Evolutionary conservation across 1,139 yeast genomes (phyloP).

Genomic region (Saccharomyces hybrid): DNA sequence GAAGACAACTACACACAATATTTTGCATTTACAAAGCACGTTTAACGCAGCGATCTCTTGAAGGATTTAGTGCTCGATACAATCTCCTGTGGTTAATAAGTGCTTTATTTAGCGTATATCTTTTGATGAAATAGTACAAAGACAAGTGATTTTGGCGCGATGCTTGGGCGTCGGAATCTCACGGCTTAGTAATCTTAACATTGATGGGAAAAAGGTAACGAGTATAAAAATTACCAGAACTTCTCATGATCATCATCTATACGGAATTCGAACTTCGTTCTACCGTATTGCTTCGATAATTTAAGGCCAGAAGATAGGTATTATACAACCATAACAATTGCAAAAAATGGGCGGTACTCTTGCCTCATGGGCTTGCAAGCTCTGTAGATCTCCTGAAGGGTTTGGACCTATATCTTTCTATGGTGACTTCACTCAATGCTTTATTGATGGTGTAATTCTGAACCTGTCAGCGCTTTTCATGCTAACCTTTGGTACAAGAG

Average conservation of each 20-base stretch:
- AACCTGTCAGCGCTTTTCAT: conserved; percentile 46
- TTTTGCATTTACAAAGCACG: not conserved
- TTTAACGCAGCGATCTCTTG: not conserved
- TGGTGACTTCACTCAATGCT: conserved; percentile 75
- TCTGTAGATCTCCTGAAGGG: conserved; percentile 43
- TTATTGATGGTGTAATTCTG: conserved; percentile 62
- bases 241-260: not conserved
- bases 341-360: conserved; percentile 1
- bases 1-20: not conserved
- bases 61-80: not conserved
- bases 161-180: not conserved
- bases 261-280: not conserved
- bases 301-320: not conserved
- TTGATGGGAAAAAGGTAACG: not conserved
- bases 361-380: conserved; percentile 17
- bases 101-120: not conserved
- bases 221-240: not conserved
- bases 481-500: conserved; percentile 46
- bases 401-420: conserved; percentile 65
- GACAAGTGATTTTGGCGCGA: not conserved
- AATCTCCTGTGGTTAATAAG: not conserved
- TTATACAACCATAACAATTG: not conserved
- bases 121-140: not conserved
- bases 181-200: not conserved
- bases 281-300: not conserved